Evolutionary conservation across 2,329 filamentous ascomycete genomes (phyloP), one percentile per base, ranked within the genome.

Genomic region (Pseudocercospora cruenta): DNA sequence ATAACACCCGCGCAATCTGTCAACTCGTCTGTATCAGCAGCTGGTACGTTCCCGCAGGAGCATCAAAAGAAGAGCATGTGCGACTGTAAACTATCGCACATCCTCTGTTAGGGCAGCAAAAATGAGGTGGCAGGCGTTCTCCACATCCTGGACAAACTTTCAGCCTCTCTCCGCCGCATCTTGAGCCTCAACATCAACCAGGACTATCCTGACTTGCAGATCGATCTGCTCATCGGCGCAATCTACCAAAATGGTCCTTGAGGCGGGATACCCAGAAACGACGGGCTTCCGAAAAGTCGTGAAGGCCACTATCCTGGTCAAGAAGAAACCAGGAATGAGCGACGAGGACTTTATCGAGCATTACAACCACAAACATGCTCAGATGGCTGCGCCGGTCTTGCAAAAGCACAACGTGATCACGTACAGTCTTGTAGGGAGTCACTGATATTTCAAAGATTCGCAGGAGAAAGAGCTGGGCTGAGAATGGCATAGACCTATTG

Each of bases 231-330:
- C 31, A 43, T 26, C 8, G n/a, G 39, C 28, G 14, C 2, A 1
- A 8, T 1, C 19, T 22, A 5, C 2, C 16, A 69, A 16, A 16
- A 79, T 79, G 77, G 77, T 78, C 12, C 74, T 82, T 59, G 77
- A 82, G 74, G 79, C 81, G 28, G 81, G 82, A 60, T 82, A 83
- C 64, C 75, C 80, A 10, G 76, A 78, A 69, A 81, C 80, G 0
- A 78, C 74, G 21, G 80, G 80, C 63, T 83, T 83, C 71, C 79
- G 81, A 63, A 82, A 82, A 69, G 80, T 83, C 24, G 78, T 81
- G 67, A 82, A 82, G 72, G 80, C 76, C 47, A 81, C 80, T 12
- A 79, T 83, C 45, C 72, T 82, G 61, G 76, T 83, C 58, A 82
- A 82, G 71, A 83, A 83, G 74, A 82, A 82, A 65, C 74, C 79